Percentiles rank a stretch among this genome's conserved stretches.
Evolutionary conservation across 768 basidiomycete genomes (phyloP).

Genomic region (Phaeolepiota aurea): DNA sequence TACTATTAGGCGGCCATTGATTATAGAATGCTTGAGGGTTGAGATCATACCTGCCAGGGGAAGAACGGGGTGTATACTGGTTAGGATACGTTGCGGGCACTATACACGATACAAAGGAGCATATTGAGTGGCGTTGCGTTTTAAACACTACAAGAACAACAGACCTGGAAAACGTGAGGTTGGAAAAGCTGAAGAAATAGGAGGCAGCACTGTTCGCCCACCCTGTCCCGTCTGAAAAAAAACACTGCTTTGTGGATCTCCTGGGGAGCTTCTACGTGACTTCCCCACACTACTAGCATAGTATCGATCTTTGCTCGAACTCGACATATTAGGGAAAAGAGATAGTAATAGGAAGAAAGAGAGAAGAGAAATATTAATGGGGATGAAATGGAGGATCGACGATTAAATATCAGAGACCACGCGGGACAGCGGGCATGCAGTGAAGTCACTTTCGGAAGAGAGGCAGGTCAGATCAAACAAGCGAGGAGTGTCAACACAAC

Average conservation of each 20-base stretch:
- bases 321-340: constrained; percentile 58
- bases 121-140: constrained; percentile 48
- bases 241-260: constrained; percentile 52
- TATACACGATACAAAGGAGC: constrained; percentile 42
- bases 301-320: constrained; percentile 65
- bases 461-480: constrained; percentile 16
- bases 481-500: constrained; percentile 22
- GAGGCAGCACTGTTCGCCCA: constrained; percentile 85
- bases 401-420: constrained; percentile 30
- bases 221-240: constrained; percentile 78
- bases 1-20: constrained; percentile 31
- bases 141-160: constrained; percentile 50
- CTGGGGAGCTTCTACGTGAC: constrained; percentile 63
- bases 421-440: neutral
- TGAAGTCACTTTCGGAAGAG: neutral
- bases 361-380: constrained; percentile 45
- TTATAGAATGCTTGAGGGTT: constrained; percentile 39
- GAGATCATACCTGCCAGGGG: constrained; percentile 53
- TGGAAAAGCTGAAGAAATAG: constrained; percentile 79
- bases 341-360: constrained; percentile 47
- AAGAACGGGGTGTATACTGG: constrained; percentile 55
- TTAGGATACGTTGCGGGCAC: constrained; percentile 51
- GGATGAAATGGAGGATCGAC: constrained; percentile 37
- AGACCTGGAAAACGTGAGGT: constrained; percentile 87
- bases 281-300: constrained; percentile 54